Evolutionary conservation across 257 asterid genomes (phyloP).

Genomic region (Solanum bulbocastanum): DNA sequence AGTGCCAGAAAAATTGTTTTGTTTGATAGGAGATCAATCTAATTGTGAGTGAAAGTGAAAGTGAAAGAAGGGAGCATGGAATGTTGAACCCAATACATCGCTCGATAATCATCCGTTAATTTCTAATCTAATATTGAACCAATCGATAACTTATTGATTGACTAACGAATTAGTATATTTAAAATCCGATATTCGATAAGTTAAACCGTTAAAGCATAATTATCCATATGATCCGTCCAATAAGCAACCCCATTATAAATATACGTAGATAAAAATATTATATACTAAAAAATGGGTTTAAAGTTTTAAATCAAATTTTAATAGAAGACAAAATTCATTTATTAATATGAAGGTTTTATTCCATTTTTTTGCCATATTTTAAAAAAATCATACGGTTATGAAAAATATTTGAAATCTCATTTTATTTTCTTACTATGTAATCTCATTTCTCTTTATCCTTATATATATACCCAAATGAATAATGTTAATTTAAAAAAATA

Average conservation of each 20-base stretch:
- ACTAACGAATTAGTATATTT: too few species aligned
- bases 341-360: not conserved
- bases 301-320: not conserved
- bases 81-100: too few species aligned
- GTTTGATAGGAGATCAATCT: not conserved
- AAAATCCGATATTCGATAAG: not conserved
- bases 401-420: not conserved
- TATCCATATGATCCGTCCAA: not conserved
- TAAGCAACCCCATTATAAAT: not conserved
- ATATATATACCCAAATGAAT: not conserved
- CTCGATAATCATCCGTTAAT: not conserved
- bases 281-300: not conserved
- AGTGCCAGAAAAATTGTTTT: not conserved
- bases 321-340: not conserved
- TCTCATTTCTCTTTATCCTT: not conserved
- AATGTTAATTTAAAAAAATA: not conserved
- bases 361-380: not conserved
- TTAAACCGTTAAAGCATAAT: not conserved
- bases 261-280: not conserved
- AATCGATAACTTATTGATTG: not conserved
- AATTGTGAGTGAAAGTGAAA: not conserved
- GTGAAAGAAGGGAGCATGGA: not conserved
- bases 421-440: not conserved
- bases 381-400: not conserved
- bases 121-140: too few species aligned